phyloP scores from a whole-genome alignment of 2,329 filamentous ascomycete species.

The Macroventuria anomochaeta region DNA sequence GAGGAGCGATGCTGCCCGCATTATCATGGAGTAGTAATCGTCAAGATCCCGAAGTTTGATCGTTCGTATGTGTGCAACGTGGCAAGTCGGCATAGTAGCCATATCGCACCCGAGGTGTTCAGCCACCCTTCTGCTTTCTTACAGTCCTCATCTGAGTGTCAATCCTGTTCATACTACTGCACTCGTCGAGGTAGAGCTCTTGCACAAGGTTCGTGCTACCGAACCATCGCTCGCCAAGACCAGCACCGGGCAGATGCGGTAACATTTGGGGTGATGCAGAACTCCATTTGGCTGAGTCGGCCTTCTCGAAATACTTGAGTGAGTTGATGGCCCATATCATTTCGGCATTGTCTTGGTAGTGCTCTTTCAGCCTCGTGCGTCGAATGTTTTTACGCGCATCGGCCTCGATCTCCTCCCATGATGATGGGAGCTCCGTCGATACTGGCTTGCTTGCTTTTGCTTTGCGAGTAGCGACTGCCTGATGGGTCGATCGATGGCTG shows the following conservation, averaged over 20 bases:
- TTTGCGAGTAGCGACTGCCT: neutral
- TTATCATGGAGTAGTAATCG: no score
- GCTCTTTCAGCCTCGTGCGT: constrained; percentile 31
- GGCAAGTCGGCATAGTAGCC: no score
- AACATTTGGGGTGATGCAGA: constrained; percentile 21
- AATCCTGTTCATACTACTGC: constrained; percentile 43
- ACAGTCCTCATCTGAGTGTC: constrained; percentile 5
- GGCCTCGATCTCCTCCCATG: constrained; percentile 16
- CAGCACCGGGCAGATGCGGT: constrained; percentile 36
- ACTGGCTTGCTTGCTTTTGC: constrained; percentile 24
- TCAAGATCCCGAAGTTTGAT: no score
- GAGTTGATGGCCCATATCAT: constrained; percentile 43
- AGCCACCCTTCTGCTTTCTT: neutral
- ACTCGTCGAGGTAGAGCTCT: constrained; percentile 43
- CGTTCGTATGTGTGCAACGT: no score
- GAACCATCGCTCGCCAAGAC: constrained; percentile 42
- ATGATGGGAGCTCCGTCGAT: constrained; percentile 5
- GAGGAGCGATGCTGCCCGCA: no score
- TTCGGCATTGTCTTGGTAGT: constrained; percentile 32
- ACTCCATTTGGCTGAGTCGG: constrained; percentile 19
- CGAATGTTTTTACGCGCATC: constrained; percentile 34
- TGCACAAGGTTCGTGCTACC: constrained; percentile 38
- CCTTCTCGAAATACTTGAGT: constrained; percentile 33
- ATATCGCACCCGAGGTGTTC: no score
- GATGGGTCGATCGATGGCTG: neutral